A percentile compares a stretch with the other conserved stretches of the same genome.
Conservation (phyloP, 371 early-diverging fungal species). For the Racocetra persica region DNA sequence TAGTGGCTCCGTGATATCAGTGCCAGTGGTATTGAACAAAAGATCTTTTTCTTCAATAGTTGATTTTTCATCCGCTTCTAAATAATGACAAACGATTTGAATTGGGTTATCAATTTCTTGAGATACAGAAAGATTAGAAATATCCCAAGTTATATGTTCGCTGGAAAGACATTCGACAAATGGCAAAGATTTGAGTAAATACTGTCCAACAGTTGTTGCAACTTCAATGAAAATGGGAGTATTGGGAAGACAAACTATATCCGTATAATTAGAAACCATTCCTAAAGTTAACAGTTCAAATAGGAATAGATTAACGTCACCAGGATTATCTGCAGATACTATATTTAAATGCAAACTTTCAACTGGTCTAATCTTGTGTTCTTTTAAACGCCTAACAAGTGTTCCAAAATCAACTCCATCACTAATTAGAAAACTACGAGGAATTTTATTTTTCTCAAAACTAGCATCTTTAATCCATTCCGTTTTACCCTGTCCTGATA, state of each 20-base stretch:
- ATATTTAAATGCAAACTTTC: slow-evolving; percentile 43
- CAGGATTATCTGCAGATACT: slow-evolving; percentile 15
- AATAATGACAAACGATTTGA: slow-evolving; percentile 36
- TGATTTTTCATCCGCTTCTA: background rate
- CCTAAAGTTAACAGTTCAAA: slow-evolving; percentile 41
- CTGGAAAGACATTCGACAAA: background rate
- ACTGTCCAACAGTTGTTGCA: slow-evolving; percentile 39
- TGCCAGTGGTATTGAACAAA: background rate
- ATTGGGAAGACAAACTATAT: slow-evolving; percentile 25
- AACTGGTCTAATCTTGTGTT: slow-evolving; percentile 2
- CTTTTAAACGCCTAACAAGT: slow-evolving; percentile 19
- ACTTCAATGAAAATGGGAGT: slow-evolving; percentile 35
- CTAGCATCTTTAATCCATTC: slow-evolving; percentile 31
- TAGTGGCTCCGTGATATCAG: background rate
- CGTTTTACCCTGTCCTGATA: slow-evolving; percentile 42
- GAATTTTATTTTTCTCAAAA: slow-evolving; percentile 6
- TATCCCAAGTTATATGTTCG: slow-evolving; percentile 31
- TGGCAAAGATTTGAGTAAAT: slow-evolving; percentile 22
- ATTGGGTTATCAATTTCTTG: slow-evolving; percentile 17
- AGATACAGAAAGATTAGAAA: slow-evolving; percentile 14
- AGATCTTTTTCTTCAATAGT: background rate
- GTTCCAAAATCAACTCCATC: slow-evolving; percentile 33
- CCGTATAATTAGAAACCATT: slow-evolving; percentile 28
- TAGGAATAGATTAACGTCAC: slow-evolving; percentile 38
- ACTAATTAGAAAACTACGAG: slow-evolving; percentile 34